phyloP scores from a whole-genome alignment of 495 filamentous ascomycete species.

The Xylaria acuta region DNA sequence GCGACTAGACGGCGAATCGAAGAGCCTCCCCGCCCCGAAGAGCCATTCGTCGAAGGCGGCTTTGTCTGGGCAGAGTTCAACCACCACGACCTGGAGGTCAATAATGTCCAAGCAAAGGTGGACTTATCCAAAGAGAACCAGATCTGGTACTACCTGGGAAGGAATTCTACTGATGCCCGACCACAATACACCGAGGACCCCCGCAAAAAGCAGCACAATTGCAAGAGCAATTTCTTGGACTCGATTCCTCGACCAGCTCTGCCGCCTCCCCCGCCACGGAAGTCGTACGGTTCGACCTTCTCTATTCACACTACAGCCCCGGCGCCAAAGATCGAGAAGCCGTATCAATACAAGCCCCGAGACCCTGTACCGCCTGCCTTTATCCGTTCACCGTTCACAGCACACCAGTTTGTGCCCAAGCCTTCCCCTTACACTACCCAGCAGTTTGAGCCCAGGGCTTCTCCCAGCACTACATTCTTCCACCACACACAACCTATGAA shows the following conservation, averaged over 20 bases:
- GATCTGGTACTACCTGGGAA: conserved; percentile 89
- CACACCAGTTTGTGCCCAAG: conserved; percentile 49
- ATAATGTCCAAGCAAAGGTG: conserved; percentile 58
- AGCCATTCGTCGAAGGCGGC: conserved; percentile 69
- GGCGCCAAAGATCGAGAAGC: conserved; percentile 46
- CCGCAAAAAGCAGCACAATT: conserved; percentile 58
- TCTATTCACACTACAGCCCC: conserved; percentile 36
- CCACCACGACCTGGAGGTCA: conserved; percentile 53
- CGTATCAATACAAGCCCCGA: conserved; percentile 64
- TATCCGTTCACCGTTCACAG: conserved; percentile 42
- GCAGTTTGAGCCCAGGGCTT: conserved; percentile 32
- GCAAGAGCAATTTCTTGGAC: conserved; percentile 68
- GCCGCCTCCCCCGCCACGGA: conserved; percentile 36
- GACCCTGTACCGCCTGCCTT: conserved; percentile 42
- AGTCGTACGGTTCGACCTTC: conserved; percentile 43
- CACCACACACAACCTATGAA: conserved; percentile 22
- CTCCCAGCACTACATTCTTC: conserved; percentile 27
- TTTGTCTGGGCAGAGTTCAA: conserved; percentile 86
- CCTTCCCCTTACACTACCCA: conserved; percentile 29
- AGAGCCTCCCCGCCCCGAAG: conserved; percentile 68
- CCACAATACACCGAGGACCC: conserved; percentile 90
- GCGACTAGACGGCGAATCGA: conserved; percentile 63
- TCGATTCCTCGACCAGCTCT: conserved; percentile 61
- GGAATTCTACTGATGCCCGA: conserved; percentile 87
- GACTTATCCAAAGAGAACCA: conserved; percentile 72